Conservation (phyloP, 2,329 filamentous ascomycete species). For the Xylariaceae sp. region DNA sequence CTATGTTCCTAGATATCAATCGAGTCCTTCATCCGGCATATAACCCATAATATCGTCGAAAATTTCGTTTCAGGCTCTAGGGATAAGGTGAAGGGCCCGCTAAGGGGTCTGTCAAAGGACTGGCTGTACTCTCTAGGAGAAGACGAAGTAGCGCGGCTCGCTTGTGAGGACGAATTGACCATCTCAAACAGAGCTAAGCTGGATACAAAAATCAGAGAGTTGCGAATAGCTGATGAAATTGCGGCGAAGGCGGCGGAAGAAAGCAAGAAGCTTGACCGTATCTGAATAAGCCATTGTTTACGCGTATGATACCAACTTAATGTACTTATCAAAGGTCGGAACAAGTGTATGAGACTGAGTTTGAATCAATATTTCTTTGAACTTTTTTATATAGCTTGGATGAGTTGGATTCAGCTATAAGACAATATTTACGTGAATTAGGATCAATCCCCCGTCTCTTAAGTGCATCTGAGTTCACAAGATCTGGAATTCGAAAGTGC, state of each 20-base stretch:
- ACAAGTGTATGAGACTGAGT: no score
- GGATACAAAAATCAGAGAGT: constrained; percentile 6
- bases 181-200: constrained; percentile 13
- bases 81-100: constrained; percentile 20
- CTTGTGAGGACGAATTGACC: constrained; percentile 32
- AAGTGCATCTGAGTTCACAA: no score
- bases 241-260: constrained; percentile 2
- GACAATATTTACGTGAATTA: no score
- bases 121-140: constrained; percentile 29
- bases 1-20: constrained; percentile 33
- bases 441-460: no score
- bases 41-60: constrained; percentile 35
- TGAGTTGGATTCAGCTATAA: no score
- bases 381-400: no score
- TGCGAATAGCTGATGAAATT: constrained; percentile 7
- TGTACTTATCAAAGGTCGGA: no score
- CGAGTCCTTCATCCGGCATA: constrained; percentile 38
- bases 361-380: no score
- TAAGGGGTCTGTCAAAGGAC: constrained; percentile 32
- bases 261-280: no score
- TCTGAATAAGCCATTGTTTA: no score
- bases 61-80: constrained; percentile 29
- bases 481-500: no score
- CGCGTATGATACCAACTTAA: no score
- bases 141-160: constrained; percentile 31